Conservation (phyloP, 2,329 filamentous ascomycete genomes). For the Magnaporthiopsis rhizophila region DNA sequence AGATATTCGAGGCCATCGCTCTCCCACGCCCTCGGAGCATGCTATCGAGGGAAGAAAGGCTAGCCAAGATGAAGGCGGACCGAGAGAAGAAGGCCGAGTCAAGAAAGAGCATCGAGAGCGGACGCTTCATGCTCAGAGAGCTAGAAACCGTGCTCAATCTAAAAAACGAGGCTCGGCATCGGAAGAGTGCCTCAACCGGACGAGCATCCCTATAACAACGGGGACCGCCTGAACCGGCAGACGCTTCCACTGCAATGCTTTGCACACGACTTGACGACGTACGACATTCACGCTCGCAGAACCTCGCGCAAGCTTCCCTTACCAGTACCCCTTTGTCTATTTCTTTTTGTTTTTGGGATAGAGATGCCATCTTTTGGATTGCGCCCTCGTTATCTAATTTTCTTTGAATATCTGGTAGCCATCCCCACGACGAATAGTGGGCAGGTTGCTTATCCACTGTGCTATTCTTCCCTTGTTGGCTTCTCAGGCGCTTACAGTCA, state of each 20-base stretch:
- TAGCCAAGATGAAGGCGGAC: slow-evolving; percentile 82
- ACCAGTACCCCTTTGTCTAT: background rate
- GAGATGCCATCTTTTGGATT: background rate
- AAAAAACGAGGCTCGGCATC: slow-evolving; percentile 15
- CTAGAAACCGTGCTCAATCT: slow-evolving; percentile 78
- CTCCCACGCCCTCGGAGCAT: slow-evolving; percentile 62
- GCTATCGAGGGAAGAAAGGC: slow-evolving; percentile 78
- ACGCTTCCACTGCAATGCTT: background rate
- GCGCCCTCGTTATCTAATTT: background rate
- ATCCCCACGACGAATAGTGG: background rate
- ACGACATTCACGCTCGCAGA: background rate
- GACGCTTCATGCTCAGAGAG: slow-evolving; percentile 83
- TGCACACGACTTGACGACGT: slow-evolving; percentile 6
- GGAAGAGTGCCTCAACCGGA: background rate
- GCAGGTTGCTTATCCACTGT: background rate
- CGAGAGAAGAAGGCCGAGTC: slow-evolving; percentile 63
- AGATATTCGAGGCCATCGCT: slow-evolving; percentile 88
- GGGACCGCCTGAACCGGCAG: background rate
- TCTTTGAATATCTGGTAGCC: background rate
- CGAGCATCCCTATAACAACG: slow-evolving; percentile 1
- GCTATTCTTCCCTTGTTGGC: slow-evolving; percentile 2
- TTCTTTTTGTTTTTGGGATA: background rate
- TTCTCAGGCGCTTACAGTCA: background rate
- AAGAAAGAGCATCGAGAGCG: slow-evolving; percentile 71
- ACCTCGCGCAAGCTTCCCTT: background rate